Evolutionary conservation across 2,329 filamentous ascomycete genomes (phyloP), one percentile per base, ranked within the genome.

Genomic region (Colletotrichum brevisporum): DNA sequence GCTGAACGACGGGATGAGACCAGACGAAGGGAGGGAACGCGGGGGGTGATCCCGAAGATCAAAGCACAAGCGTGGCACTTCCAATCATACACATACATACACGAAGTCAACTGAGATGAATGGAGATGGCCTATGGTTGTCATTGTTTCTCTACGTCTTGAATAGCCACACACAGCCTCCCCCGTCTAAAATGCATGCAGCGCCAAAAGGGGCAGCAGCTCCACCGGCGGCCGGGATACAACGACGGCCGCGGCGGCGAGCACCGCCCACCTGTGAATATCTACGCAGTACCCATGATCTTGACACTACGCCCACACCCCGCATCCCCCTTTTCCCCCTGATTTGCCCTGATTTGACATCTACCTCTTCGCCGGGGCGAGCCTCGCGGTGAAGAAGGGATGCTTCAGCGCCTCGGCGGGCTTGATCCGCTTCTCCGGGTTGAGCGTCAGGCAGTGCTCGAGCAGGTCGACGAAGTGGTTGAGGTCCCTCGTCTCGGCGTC

Each of bases 401-500:
- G 95, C 76, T 90, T 91, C 74, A 98, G 83, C 56, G 96, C 96
- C 76, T 98, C 95, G 15, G 88, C 85, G 0, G 96, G 93, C 54
- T 93, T 95, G 75, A 96, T 93, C 71, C 96, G 89, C 85, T 97
- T 97, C 78, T 97, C 95, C 1, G 95, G 94, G 77, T 98, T 97
- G 72, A 98, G 86, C 67, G 91, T 90, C 72, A 99, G 85, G 78
- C 95, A 98, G 63, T 92, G 91, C 76, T 97, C 95, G 66, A 99
- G 83, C 56, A 99, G 83, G 79, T 98, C 95, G 73, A 94, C 86
- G 80, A 99, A 97, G 61, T 92, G 86, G 68, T 92, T 91, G 71
- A 98, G 83, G 75, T 98, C 94, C 78, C 91, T 92, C 47, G 88
- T 84, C 78, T 96, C 94, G 10, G 84, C 84, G 71, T 95, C 92